phyloP scores from a whole-genome alignment of 164 flowering plant species.

The Sedum album region DNA sequence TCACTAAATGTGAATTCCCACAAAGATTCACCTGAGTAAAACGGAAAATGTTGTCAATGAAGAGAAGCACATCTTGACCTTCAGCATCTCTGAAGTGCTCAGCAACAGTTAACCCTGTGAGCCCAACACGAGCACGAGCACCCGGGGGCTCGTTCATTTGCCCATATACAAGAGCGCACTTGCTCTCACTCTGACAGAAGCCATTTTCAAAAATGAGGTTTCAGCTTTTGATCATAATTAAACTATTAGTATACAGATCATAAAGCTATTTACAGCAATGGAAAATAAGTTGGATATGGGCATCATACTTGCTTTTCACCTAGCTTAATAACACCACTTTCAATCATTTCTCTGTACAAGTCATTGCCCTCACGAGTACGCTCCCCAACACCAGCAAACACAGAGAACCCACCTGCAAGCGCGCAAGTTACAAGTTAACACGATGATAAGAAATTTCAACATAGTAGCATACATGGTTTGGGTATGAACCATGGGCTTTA shows the following conservation, averaged over 20 bases:
- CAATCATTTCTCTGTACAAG: conserved; percentile 95
- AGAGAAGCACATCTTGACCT: conserved; percentile 97
- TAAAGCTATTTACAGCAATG: too few relatives aligned
- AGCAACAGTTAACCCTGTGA: conserved; percentile 91
- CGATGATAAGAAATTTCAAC: neutral
- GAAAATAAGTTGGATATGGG: neutral
- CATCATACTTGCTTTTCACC: conserved; percentile 78
- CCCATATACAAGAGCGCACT: conserved; percentile 96
- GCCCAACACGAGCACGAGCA: conserved; percentile 99
- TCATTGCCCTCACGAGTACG: conserved; percentile 99
- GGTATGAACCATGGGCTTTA: conserved; percentile 89
- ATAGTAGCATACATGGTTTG: conserved; percentile 15
- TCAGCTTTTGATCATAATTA: too few relatives aligned
- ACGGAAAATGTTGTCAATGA: conserved; percentile 96
- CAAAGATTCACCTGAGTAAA: conserved; percentile 67
- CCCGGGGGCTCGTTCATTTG: conserved; percentile 99
- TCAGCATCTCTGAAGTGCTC: conserved; percentile 99
- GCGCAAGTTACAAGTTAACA: conserved; percentile 4
- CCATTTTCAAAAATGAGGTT: neutral
- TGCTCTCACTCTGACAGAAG: conserved; percentile 65
- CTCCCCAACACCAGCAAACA: conserved; percentile 97
- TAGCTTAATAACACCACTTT: conserved; percentile 98
- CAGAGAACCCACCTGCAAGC: conserved; percentile 84
- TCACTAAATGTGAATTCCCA: too few relatives aligned
- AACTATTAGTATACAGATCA: too few relatives aligned